Base-by-base conservation (phyloP, 208 protist species). In the Sergeia podlipaevii region DNA sequence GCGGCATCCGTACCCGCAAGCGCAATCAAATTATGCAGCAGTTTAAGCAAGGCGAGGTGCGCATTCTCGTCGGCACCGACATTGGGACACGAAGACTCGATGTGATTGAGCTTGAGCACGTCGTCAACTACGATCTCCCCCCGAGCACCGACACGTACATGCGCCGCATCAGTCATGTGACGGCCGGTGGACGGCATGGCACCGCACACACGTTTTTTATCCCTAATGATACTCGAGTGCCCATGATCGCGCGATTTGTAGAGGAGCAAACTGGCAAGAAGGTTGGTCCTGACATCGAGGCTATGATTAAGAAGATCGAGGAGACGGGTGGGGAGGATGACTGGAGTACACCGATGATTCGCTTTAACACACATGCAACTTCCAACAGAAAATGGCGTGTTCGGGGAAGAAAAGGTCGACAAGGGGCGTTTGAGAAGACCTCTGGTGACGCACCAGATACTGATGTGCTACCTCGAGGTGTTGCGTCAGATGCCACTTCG, bases 91-190 rank as follows among this genome's bases (percentile, higher is more conserved):
- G 93, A 37, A 93, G 91, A 2, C 70, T 99, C 0, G 97, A 99
- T 60, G 93, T 98, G 42, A 85, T 91, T 6, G 80, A 96, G 33
- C 81, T 99, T 11, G 55, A 67, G 46, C 91, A 97, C 63, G 95
- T 99, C 27, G 88, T 99, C 13, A 97, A 99, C 66, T 98, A 96
- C 63, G 96, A 98, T 62, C 70, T 99, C 20, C 97, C 98, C 13
- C 64, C 56, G 7, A 73, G 83, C 63, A 93, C 99, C 29, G 96
- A 99, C 26, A 86, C 96, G 32, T 99, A 99, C 72, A 86, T 98
- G 27, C 98, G 99, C 56, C 83, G 98, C 42, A 98, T 99, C 64
- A 95, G 97, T 60, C 80, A 97, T 53, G 99, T 98, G 4, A 98
- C 98, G 20, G 79, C 97, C 30, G 95, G 91, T 11, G 97, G 97